Evolutionary conservation across 371 early-diverging fungal genomes (phyloP).

Genomic region (Mucor irregularis): DNA sequence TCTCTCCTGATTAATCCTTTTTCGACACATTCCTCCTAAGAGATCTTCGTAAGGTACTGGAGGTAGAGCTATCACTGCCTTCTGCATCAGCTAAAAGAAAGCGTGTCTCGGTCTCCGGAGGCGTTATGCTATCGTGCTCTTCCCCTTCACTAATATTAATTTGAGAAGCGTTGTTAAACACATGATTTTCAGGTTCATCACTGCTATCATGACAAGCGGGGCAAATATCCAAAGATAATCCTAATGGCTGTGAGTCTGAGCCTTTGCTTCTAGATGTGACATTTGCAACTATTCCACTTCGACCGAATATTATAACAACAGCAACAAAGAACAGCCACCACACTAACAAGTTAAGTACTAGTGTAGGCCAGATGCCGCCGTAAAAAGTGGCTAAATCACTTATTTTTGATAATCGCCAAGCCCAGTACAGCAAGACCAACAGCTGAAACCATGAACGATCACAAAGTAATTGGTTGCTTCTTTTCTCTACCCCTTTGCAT

Average conservation of each 20-base stretch:
- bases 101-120: neutral
- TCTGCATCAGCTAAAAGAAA: neutral
- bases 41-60: neutral
- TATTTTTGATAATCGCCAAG: slow-evolving; percentile 39
- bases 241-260: neutral
- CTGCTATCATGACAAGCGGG: neutral
- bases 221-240: neutral
- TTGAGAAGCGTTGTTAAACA: neutral
- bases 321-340: slow-evolving; percentile 11
- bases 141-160: neutral
- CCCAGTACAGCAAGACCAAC: slow-evolving; percentile 29
- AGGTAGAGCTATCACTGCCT: slow-evolving; percentile 5
- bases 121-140: neutral
- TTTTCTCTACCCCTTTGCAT: slow-evolving; percentile 5
- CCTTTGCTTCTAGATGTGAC: neutral
- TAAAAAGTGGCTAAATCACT: slow-evolving; percentile 38
- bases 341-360: slow-evolving; percentile 12
- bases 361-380: slow-evolving; percentile 40
- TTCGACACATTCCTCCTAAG: slow-evolving; percentile 6
- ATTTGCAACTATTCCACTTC: neutral
- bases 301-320: neutral
- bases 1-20: neutral
- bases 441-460: slow-evolving; percentile 38
- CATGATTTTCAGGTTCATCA: neutral
- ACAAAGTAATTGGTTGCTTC: slow-evolving; percentile 12